These are phyloP conservation scores for Trichoderma sp. DNA, from an alignment of 2,329 filamentous ascomycete genomes.

Conservation along the genomic window DNA sequence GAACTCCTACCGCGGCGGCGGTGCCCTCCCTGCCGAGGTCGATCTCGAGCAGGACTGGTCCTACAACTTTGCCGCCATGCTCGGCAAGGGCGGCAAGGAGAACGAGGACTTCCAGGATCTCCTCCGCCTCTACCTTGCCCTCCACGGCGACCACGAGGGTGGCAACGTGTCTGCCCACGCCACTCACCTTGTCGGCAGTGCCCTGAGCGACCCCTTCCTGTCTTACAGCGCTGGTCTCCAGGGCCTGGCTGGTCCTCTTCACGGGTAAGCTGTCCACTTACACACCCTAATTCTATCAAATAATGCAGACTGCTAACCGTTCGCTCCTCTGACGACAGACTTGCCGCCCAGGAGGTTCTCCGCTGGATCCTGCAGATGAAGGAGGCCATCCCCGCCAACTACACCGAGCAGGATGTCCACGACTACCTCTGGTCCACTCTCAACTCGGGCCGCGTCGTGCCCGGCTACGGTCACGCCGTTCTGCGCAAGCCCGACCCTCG, in stretches of 20 bases:
- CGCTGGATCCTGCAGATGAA: slow-evolving; percentile 98
- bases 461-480: slow-evolving; percentile 93
- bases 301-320: not conserved
- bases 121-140: slow-evolving; percentile 87
- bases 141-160: slow-evolving; percentile 97
- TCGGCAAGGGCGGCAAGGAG: slow-evolving; percentile 84
- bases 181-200: slow-evolving; percentile 92
- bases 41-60: slow-evolving; percentile 93
- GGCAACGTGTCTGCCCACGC: slow-evolving; percentile 96
- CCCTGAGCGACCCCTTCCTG: slow-evolving; percentile 91
- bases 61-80: slow-evolving; percentile 96
- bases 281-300: not conserved
- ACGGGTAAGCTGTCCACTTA: slow-evolving; percentile 49
- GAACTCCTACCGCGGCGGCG: slow-evolving; percentile 76
- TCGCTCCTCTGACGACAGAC: slow-evolving; percentile 45
- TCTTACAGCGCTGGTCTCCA: slow-evolving; percentile 95
- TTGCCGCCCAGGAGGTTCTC: slow-evolving; percentile 95
- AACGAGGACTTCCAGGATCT: slow-evolving; percentile 96
- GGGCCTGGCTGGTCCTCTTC: slow-evolving; percentile 82
- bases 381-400: slow-evolving; percentile 75
- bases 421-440: slow-evolving; percentile 92
- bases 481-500: slow-evolving; percentile 95
- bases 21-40: slow-evolving; percentile 72
- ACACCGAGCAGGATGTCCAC: slow-evolving; percentile 79
- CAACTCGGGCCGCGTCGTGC: slow-evolving; percentile 90